Conservation (phyloP, 345 rosid genomes). For the Hypericum perforatum region DNA sequence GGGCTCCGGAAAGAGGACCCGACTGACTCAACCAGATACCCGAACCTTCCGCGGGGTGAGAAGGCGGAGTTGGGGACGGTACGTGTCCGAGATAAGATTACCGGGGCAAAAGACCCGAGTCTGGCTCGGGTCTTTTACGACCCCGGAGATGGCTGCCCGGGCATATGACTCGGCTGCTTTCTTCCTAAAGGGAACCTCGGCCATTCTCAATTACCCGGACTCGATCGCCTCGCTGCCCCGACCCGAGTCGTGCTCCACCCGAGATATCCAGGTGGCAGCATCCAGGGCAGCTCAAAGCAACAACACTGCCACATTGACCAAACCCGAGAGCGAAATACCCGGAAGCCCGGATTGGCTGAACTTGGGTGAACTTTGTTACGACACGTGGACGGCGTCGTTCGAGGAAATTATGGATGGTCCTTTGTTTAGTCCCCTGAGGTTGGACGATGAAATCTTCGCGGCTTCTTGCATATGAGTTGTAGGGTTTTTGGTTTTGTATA, state of each 20-base stretch:
- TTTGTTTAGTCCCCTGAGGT: conserved; percentile 3
- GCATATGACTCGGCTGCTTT: conserved; percentile 28
- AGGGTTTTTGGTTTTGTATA: too few species aligned
- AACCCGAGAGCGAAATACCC: not conserved
- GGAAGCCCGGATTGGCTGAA: not conserved
- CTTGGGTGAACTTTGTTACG: not conserved
- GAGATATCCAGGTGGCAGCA: conserved; percentile 25
- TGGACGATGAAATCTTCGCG: not conserved
- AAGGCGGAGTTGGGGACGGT: conserved; percentile 25
- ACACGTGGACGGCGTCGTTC: conserved; percentile 3
- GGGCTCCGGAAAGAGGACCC: conserved; percentile 10
- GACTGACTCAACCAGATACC: not conserved
- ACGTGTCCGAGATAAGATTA: conserved; percentile 23
- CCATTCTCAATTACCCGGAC: conserved; percentile 21
- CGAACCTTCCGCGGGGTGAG: conserved; percentile 19
- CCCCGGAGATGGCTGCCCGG: conserved; percentile 25
- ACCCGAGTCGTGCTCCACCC: conserved; percentile 16
- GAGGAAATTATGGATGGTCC: conserved; percentile 10
- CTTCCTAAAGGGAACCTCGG: conserved; percentile 18
- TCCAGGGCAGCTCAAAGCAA: conserved; percentile 11
- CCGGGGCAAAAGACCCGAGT: conserved; percentile 23
- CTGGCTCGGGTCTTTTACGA: conserved; percentile 24
- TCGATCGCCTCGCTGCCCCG: conserved; percentile 17
- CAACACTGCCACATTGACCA: too few species aligned
- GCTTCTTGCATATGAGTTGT: too few species aligned